Conservation (phyloP, 2,329 filamentous ascomycete species). For the Blastomyces percursus region DNA sequence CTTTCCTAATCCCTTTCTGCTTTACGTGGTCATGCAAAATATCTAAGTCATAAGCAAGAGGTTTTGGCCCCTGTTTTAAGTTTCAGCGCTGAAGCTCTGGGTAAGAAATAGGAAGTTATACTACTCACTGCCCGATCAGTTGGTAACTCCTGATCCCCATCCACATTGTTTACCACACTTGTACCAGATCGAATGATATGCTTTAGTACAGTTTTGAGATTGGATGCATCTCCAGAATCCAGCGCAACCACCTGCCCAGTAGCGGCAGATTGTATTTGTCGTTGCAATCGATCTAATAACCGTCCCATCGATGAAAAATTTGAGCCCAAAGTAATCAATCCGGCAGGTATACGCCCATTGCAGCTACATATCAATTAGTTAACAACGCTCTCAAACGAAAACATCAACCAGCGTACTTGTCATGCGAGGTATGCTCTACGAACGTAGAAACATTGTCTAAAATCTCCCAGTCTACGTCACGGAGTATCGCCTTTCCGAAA, state of each 20-base stretch:
- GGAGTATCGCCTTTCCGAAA: slow-evolving; percentile 20
- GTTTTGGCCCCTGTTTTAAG: slow-evolving; percentile 27
- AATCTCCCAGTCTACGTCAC: slow-evolving; percentile 31
- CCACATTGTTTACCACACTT: slow-evolving; percentile 25
- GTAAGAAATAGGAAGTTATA: not conserved
- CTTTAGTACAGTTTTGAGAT: slow-evolving; percentile 37
- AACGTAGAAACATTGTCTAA: slow-evolving; percentile 30
- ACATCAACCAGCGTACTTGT: slow-evolving; percentile 23
- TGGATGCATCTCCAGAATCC: slow-evolving; percentile 36
- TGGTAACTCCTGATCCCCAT: slow-evolving; percentile 31
- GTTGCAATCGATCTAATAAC: slow-evolving; percentile 29
- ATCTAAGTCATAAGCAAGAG: slow-evolving; percentile 38
- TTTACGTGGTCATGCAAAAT: slow-evolving; percentile 34
- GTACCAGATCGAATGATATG: slow-evolving; percentile 36
- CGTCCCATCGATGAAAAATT: slow-evolving; percentile 33
- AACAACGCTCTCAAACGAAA: slow-evolving; percentile 9
- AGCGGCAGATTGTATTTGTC: slow-evolving; percentile 21
- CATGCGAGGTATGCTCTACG: slow-evolving; percentile 25
- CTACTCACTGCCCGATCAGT: slow-evolving; percentile 29
- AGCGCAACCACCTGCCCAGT: slow-evolving; percentile 31
- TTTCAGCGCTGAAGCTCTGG: slow-evolving; percentile 8
- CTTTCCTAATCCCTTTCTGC: slow-evolving; percentile 26
- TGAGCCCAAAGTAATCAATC: slow-evolving; percentile 34
- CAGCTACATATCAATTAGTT: slow-evolving; percentile 20
- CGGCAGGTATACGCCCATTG: slow-evolving; percentile 32